These are phyloP conservation scores for Cytospora leucostoma DNA, from an alignment of 2,329 filamentous ascomycete genomes.

Conservation along the genomic window DNA sequence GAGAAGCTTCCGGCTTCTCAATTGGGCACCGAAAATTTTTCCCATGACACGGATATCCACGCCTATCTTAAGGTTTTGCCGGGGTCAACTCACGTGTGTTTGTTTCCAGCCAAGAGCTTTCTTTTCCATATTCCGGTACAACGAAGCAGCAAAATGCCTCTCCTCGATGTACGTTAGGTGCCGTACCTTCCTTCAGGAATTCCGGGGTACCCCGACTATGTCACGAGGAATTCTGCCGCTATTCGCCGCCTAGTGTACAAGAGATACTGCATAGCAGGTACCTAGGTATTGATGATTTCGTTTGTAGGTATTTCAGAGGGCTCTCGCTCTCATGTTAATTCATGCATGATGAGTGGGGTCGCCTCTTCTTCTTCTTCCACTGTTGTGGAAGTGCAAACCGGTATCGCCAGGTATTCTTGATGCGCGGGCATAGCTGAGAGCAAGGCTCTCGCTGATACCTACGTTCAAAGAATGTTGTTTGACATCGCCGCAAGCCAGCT, in stretches of 20 bases:
- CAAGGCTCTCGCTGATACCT: neutral
- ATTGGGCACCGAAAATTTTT: conserved; percentile 22
- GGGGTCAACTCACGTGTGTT: neutral
- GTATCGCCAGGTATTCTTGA: neutral
- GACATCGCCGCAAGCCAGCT: neutral
- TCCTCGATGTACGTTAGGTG: neutral
- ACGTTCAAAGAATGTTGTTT: too few relatives aligned
- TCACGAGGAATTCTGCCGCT: neutral
- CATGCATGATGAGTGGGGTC: neutral
- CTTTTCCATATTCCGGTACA: neutral
- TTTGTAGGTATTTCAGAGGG: neutral
- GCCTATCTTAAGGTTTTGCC: conserved; percentile 1
- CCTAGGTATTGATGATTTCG: neutral
- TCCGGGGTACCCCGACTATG: neutral
- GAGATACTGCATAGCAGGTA: too few relatives aligned
- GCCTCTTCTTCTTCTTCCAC: neutral
- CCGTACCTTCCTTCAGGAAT: neutral
- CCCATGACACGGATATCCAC: conserved; percentile 15
- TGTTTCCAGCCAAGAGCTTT: neutral
- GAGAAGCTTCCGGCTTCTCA: conserved; percentile 10
- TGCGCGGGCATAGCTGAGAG: neutral
- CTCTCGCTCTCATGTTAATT: neutral
- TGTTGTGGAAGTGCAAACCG: neutral
- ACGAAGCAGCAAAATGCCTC: neutral
- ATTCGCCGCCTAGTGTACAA: neutral